Base-by-base conservation (phyloP, 75 land plant species). In the Cunninghamia lanceolata region DNA sequence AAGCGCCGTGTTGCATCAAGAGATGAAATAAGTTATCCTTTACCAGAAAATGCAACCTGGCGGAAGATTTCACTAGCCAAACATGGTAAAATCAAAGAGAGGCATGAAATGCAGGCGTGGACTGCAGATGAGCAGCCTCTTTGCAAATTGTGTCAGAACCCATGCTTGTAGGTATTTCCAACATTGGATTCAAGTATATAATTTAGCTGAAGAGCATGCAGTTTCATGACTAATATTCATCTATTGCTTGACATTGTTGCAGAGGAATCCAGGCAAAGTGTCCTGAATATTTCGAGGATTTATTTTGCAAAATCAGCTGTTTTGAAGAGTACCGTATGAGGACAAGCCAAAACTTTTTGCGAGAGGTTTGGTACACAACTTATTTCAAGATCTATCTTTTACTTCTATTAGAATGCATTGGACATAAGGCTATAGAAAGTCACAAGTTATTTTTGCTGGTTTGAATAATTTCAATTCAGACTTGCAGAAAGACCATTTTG, bases 141-240 rank as follows among this genome's bases (percentile, higher is more conserved):
- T 42, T 98, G 99, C 89, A 96, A 96, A 89, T 95, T 92, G n/a
- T 98, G 99, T 86, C 97, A 94, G 87, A 88, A 63, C 16, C 95
- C 95, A 45, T 98, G 99, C 99, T 87, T 85, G 99, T 98, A 92
- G 54, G 95, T 81, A 21, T 75, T 11, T 35, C 34, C 47, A 82
- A 40, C 63, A 2, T 25, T 15, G 8, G 42, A n/a, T 85, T 17
- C 19, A 19, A 39, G 6, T 19, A n/a, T 45, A 34, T 19, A 50
- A 85, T 59, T 25, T 59, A 59, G 25, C 21, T 25, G 59, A 3
- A 59, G 28, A 59, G 28, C 46, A 85, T 42, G 45, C n/a, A 28
- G n/a, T 82, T 40, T 42, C 38, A 82, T 40, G 15, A 63, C n/a
- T 40, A 45, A 25, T 42, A 39, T 40, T 25, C 46, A 82, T 45